Conservation (phyloP, 2,329 filamentous ascomycete genomes). For the Verticillium alfalfae region DNA sequence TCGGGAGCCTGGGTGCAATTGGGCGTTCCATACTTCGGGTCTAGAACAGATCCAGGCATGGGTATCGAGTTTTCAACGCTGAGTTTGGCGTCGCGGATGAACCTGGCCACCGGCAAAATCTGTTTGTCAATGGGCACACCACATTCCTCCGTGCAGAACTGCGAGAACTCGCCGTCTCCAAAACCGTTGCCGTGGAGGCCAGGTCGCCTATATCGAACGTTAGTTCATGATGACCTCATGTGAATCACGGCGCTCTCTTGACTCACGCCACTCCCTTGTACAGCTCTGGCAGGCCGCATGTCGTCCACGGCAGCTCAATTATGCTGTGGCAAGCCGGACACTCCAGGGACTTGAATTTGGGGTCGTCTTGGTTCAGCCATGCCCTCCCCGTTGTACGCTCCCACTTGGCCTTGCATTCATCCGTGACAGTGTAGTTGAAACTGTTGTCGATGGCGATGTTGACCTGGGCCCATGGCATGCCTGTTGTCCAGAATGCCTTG, state of each 20-base stretch:
- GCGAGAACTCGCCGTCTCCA: constrained; percentile 50
- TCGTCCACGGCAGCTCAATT: constrained; percentile 55
- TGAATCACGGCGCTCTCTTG: accelerated
- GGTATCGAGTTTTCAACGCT: constrained; percentile 43
- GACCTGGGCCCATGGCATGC: constrained; percentile 61
- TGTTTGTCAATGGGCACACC: constrained; percentile 45
- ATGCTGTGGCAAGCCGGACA: constrained; percentile 49
- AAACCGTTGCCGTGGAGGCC: constrained; percentile 49
- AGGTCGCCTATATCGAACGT: constrained; percentile 4
- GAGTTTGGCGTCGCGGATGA: constrained; percentile 46
- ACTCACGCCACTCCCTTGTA: constrained; percentile 23
- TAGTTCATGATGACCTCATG: neutral
- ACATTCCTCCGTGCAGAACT: constrained; percentile 45
- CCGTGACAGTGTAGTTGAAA: constrained; percentile 50
- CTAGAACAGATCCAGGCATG: constrained; percentile 64
- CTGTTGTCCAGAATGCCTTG: constrained; percentile 52
- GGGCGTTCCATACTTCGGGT: constrained; percentile 45
- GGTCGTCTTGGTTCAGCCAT: constrained; percentile 58
- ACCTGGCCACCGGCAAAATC: constrained; percentile 55
- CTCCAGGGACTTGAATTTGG: constrained; percentile 35
- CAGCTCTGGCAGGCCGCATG: constrained; percentile 21
- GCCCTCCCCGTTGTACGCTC: constrained; percentile 35
- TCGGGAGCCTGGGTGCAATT: constrained; percentile 17
- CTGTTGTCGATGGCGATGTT: constrained; percentile 51
- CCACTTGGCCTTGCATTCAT: constrained; percentile 41